phyloP scores from a whole-genome alignment of 768 basidiomycete species.

The Mycena filopes region DNA sequence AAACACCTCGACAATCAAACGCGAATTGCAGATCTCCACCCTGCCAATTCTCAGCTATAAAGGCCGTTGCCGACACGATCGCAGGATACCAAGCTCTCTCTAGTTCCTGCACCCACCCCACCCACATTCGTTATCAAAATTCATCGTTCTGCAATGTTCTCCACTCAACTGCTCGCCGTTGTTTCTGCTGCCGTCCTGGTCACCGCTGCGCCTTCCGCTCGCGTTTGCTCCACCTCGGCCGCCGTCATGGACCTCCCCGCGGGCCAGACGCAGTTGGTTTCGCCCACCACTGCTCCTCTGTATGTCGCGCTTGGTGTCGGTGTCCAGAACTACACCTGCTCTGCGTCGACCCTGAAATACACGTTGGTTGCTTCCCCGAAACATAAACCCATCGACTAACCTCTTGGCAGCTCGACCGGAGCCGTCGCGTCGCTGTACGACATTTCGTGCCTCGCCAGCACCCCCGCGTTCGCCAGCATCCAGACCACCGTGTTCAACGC shows the following conservation, averaged over 20 bases:
- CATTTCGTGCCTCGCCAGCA: conserved; percentile 47
- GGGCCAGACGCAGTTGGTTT: conserved; percentile 44
- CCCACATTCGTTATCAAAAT: too few relatives aligned
- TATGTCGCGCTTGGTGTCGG: conserved; percentile 57
- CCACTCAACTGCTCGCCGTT: conserved; percentile 35
- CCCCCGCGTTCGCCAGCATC: conserved; percentile 31
- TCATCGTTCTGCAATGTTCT: conserved; percentile 29
- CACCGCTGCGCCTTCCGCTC: conserved; percentile 28
- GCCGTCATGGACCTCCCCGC: conserved; percentile 39
- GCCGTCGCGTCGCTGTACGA: conserved; percentile 49
- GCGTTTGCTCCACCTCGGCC: conserved; percentile 38
- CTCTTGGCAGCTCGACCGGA: conserved; percentile 37
- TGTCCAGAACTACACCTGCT: conserved; percentile 56
- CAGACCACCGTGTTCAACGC: conserved; percentile 28
- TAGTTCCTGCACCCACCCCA: not conserved
- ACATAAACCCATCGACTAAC: not conserved
- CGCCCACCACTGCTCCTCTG: conserved; percentile 46
- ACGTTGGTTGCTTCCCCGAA: conserved; percentile 40
- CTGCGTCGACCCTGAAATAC: conserved; percentile 42
- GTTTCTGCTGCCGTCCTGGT: conserved; percentile 33
- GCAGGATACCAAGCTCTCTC: not conserved
- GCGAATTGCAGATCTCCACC: too few relatives aligned
- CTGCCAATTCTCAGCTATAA: too few relatives aligned
- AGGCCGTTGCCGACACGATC: too few relatives aligned
- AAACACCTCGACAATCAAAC: too few relatives aligned